phyloP scores from a whole-genome alignment of 176 grass and related monocot genomes.

The Alloteropsis semialata region DNA sequence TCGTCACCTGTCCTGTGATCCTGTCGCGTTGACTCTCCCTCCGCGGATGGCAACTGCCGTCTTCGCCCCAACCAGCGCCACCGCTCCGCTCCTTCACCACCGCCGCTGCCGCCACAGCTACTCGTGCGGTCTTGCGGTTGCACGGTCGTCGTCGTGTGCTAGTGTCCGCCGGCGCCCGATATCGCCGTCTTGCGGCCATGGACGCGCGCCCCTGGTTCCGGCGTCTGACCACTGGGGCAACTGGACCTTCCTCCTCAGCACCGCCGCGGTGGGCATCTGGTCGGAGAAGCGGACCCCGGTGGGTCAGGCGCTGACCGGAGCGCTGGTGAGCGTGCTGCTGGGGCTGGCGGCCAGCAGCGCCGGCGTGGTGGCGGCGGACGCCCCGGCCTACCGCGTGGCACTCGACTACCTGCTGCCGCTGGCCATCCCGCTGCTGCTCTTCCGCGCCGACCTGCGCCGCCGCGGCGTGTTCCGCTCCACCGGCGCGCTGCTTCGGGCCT shows the following conservation, averaged over 20 bases:
- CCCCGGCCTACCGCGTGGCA: conserved; percentile 55
- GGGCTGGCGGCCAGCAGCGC: conserved; percentile 68
- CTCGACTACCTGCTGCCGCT: conserved; percentile 65
- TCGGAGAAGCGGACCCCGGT: conserved; percentile 35
- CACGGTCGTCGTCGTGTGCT: neutral
- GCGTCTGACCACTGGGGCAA: conserved; percentile 74
- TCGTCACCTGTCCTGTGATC: neutral
- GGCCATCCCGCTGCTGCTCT: conserved; percentile 70
- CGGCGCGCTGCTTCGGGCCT: conserved; percentile 54
- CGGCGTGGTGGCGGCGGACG: conserved; percentile 57
- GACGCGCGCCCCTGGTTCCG: conserved; percentile 42
- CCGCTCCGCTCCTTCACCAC: neutral
- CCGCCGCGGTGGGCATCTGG: conserved; percentile 72
- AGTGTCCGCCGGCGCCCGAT: neutral
- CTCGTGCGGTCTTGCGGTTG: neutral
- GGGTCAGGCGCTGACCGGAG: conserved; percentile 67
- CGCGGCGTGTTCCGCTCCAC: conserved; percentile 52
- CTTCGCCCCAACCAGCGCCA: neutral
- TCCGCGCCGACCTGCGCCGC: conserved; percentile 58
- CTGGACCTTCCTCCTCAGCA: conserved; percentile 66
- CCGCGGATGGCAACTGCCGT: neutral
- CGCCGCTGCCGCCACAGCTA: neutral
- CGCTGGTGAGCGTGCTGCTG: conserved; percentile 61
- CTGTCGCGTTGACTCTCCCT: neutral
- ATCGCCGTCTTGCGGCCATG: neutral